Base-by-base conservation (phyloP, 352 stramenopile species). In the Globisporangium splendens region DNA sequence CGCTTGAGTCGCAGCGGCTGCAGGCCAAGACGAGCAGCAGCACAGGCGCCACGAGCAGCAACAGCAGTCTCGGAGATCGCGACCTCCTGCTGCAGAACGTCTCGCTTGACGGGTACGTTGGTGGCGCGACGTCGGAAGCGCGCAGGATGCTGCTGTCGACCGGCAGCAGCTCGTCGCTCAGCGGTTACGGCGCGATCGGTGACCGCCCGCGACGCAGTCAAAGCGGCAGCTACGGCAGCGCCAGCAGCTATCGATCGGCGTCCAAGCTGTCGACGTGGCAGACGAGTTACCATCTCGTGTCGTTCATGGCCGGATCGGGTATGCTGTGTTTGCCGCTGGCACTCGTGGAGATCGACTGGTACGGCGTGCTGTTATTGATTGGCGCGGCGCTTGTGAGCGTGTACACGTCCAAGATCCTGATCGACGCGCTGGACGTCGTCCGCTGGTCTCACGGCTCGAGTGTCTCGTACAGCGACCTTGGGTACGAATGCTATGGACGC, bases 261-360 rank as follows among this genome's bases (percentile, higher is more conserved):
- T 50, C 54, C 46, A 63, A 71, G 15, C 65, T 91, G 17, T 76
- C 69, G 38, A 69, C 74, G 50, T 88, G 75, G 77, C 77, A 91
- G 74, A 79, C 71, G 17, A 74, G 76, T 41, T 89, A 75, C 54
- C 83, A 90, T 49, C 53, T 92, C 48, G 65, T 90, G 57, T 90
- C 83, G 33, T 92, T 85, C 65, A 88, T 88, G 58, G 81, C 79
- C 14, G 83, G 83, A 61, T 84, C 79, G 5, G 83, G 83, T 0
- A 83, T 92, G 71, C 65, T 92, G 21, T 89, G 71, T 55, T 60
- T 92, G 24, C 83, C 83, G 15, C 61, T 92, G 10, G 83, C 79
- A 24, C 75, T 92, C 8, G 83, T 92, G 48, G 76, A 92, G 59
- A 83, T 92, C 50, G 72, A 89, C 53, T 92, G 83, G 83, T 89